These are phyloP conservation scores for Zymoseptoria crescenta DNA, from an alignment of 2,329 filamentous ascomycete species.

Conservation along the genomic window DNA sequence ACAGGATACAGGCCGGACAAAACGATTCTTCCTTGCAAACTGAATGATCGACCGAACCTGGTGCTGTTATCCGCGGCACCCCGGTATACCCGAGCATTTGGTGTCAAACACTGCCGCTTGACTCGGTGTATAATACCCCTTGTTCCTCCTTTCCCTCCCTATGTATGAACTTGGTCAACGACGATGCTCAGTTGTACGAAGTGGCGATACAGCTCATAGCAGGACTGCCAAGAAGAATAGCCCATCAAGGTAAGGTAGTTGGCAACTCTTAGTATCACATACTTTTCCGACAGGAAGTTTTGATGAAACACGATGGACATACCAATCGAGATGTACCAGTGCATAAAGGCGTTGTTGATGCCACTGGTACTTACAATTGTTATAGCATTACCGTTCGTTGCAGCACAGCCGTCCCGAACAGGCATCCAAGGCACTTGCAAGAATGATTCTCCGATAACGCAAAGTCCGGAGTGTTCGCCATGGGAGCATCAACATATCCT, in stretches of 20 bases:
- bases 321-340: background rate
- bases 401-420: background rate
- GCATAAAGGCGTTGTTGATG: background rate
- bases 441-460: background rate
- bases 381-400: background rate
- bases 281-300: background rate
- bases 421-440: background rate
- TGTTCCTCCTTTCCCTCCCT: too few species aligned
- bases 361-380: background rate
- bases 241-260: slow-evolving; percentile 4
- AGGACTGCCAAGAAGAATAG: background rate
- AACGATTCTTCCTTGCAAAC: too few species aligned
- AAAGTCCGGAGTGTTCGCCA: background rate
- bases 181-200: too few species aligned
- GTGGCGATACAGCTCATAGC: background rate
- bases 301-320: background rate
- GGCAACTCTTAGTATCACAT: background rate
- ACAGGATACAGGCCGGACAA: too few species aligned
- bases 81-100: too few species aligned
- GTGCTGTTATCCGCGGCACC: too few species aligned
- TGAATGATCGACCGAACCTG: too few species aligned
- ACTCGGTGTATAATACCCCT: too few species aligned
- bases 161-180: too few species aligned
- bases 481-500: background rate
- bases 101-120: too few species aligned